Base-by-base conservation (phyloP, 805 yeast species). In the Candida easanensis region DNA sequence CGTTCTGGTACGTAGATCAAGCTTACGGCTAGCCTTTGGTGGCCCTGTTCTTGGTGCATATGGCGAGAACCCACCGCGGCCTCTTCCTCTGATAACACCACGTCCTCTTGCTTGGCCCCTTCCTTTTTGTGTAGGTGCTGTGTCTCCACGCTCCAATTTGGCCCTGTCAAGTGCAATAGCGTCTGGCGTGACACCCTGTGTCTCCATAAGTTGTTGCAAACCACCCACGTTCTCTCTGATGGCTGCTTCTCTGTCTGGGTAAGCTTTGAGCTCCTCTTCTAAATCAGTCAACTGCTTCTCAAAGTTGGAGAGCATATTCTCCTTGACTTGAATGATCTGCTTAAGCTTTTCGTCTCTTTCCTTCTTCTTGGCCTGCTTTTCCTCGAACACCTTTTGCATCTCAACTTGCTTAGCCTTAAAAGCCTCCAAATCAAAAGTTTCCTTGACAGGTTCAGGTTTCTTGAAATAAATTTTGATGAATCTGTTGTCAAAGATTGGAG, bases 401-500 rank as follows among this genome's bases (percentile, higher is more conserved):
- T 60, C 66, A 6, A 51, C 62, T 50, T 71, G 77, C 45, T 60
- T 50, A 22, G 56, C 53, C 22, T 57, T 59, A 40, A 70, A 60
- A 10, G 59, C 65, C 30, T 70, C 74, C n/a, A 68, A 31, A 41
- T 72, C 70, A 21, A 68, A 48, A 6, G 46, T 40, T 10, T 41
- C 42, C 13, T 39, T 42, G 20, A 27, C 38, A 14, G 41, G 43
- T n/a, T 36, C 45, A 9, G 42, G 37, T 31, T 49, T 63, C 33
- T 45, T 49, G 70, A 72, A 74, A 54, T 56, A 72, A 31, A 74
- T 66, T 53, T 74, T 74, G 48, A 74, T 66, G 46, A 73, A 73
- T 39, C 79, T 66, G 60, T 74, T 74, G 41, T 65, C 68, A 48
- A 74, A 74, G 14, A 74, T 65, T 5, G 77, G 71, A 4, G 56